Evolutionary conservation across 2,329 filamentous ascomycete genomes (phyloP).

Genomic region (Fusarium guadeloupense): DNA sequence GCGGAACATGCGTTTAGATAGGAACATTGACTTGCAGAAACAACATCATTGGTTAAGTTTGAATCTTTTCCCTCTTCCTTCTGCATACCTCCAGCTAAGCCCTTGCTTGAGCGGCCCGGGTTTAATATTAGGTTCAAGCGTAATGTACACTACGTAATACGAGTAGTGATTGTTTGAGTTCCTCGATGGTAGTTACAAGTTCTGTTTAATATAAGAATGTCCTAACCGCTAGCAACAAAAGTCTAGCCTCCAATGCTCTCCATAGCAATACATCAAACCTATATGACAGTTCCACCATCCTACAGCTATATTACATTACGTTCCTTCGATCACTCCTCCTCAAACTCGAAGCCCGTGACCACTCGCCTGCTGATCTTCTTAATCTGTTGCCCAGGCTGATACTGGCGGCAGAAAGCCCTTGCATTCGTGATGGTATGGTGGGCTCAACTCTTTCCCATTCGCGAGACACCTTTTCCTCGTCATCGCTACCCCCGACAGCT

Average conservation of each 20-base stretch:
- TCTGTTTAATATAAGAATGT: too few relatives aligned
- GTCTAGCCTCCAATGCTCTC: neutral
- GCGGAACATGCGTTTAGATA: too few relatives aligned
- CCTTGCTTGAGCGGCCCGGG: too few relatives aligned
- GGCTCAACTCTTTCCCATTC: constrained; percentile 45
- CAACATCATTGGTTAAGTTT: too few relatives aligned
- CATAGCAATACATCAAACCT: constrained; percentile 9
- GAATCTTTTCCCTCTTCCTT: too few relatives aligned
- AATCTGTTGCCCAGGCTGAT: constrained; percentile 60
- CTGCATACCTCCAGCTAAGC: too few relatives aligned
- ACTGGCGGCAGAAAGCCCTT: constrained; percentile 49
- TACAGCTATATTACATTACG: constrained; percentile 12
- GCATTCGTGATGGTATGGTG: constrained; percentile 35
- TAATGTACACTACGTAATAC: too few relatives aligned
- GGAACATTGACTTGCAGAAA: too few relatives aligned
- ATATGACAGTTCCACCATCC: neutral
- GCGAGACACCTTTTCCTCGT: constrained; percentile 38
- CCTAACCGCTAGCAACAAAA: too few relatives aligned
- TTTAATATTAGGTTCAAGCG: too few relatives aligned
- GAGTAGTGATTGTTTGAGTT: too few relatives aligned
- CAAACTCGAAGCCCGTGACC: constrained; percentile 56
- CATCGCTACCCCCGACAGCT: constrained; percentile 43
- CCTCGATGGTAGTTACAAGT: too few relatives aligned
- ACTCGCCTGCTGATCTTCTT: constrained; percentile 58
- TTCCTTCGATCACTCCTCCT: constrained; percentile 46